Conservation (phyloP, 345 rosid genomes). For the Salix brachista region DNA sequence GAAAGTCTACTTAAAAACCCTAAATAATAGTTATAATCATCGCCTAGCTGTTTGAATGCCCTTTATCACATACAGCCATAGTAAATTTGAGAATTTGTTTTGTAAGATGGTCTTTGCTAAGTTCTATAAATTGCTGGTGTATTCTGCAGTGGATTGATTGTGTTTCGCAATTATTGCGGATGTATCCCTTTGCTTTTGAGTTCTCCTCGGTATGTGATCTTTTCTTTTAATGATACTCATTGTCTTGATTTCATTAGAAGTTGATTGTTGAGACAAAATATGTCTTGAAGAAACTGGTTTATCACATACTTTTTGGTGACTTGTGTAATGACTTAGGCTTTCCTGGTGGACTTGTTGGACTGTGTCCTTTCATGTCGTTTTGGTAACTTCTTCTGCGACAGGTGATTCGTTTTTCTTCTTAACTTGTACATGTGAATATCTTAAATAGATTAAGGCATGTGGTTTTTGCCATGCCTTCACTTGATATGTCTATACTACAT, state of each 20-base stretch:
- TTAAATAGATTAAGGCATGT: background rate
- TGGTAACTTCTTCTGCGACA: conserved; percentile 92
- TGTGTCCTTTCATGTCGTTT: conserved; percentile 85
- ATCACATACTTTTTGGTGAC: conserved; percentile 6
- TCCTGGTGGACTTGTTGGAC: conserved; percentile 90
- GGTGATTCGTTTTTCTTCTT: conserved; percentile 36
- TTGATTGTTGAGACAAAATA: conserved; percentile 12
- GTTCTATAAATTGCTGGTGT: background rate
- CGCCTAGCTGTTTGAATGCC: background rate
- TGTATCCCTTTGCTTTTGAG: conserved; percentile 96
- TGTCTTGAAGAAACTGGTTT: background rate
- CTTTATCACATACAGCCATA: background rate
- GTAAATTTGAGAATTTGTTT: background rate
- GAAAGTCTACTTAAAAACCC: background rate
- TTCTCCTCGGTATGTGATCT: conserved; percentile 75
- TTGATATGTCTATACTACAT: background rate
- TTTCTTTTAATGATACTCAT: background rate
- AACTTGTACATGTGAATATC: background rate
- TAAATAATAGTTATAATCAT: background rate
- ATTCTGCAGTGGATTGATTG: conserved; percentile 97
- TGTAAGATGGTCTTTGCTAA: background rate
- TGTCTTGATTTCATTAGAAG: conserved; percentile 1
- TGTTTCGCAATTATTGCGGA: conserved; percentile 78
- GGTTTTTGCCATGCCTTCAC: conserved; percentile 2
- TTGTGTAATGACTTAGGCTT: conserved; percentile 49